Base-by-base conservation (phyloP, 805 yeast species). In the Candida insectalens region DNA sequence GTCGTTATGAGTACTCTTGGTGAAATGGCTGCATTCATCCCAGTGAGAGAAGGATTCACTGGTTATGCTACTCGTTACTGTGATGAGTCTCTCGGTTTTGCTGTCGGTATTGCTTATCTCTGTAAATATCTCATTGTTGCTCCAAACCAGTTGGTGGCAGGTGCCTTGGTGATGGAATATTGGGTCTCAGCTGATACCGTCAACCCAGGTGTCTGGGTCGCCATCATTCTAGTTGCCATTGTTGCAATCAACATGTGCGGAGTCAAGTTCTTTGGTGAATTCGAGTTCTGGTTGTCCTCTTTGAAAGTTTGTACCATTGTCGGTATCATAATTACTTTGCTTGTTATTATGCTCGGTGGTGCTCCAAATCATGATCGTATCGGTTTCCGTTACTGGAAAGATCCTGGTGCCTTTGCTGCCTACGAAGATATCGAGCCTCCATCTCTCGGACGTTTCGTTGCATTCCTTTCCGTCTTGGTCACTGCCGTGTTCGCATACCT, bases 261-360 rank as follows among this genome's bases (percentile, higher is more conserved):
- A 25, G 69, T 71, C 34, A 56, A 60, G 36, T 66, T 64, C 45
- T 69, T 66, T 41, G 71, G 69, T 36, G 72, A 65, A 50, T 59
- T 62, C 37, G 64, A 59, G 51, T 76, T 67, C 46, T 65, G 79
- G 76, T 60, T 80, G 36, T 74, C 83, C 3, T 52, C 71, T 19
- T 58, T 80, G 45, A 82, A 82, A 57, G 77, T 82, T 22, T 29
- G 75, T 26, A 74, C 82, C 5, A 71, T 76, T 60, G 42, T 75
- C 27, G 87, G 81, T n/a, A 62, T 82, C 31, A 79, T 83, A 37
- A 39, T 83, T 12, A 53, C 79, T 33, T 60, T 80, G 34, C 66
- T 80, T 42, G 59, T 77, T 37, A 69, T 82, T 39, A 77, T 80
- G 59, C 61, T 76, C 36, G 94, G 94, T 39, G 94, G 92, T 35